Conservation (phyloP, 2,329 filamentous ascomycete species). For the Aureobasidium sp. region DNA sequence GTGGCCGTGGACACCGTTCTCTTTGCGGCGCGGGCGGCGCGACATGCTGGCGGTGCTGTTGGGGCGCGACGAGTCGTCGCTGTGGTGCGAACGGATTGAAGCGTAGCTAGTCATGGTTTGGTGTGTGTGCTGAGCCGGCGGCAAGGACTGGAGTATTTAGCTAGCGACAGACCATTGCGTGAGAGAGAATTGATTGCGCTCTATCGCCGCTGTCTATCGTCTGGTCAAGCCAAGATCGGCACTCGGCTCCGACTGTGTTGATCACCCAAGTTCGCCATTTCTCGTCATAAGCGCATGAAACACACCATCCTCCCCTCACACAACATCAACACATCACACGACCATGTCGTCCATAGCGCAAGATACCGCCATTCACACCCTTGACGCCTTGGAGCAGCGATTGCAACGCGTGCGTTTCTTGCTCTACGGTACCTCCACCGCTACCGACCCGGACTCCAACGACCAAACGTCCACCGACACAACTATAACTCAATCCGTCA, state of each 20-base stretch:
- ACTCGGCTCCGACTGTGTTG: not conserved
- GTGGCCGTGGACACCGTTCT: slow-evolving; percentile 59
- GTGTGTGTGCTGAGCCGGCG: not conserved
- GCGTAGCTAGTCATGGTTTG: slow-evolving; percentile 37
- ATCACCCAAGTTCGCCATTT: not conserved
- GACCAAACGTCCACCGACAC: not conserved
- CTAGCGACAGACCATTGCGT: not conserved
- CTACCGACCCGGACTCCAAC: not conserved
- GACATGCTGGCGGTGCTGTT: slow-evolving; percentile 32
- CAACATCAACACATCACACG: not conserved
- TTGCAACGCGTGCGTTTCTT: slow-evolving; percentile 36
- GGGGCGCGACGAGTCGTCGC: slow-evolving; percentile 28
- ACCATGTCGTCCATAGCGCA: slow-evolving; percentile 1
- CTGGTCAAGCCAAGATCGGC: slow-evolving; percentile 1
- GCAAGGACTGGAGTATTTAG: not conserved
- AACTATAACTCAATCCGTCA: slow-evolving; percentile 16
- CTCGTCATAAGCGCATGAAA: not conserved
- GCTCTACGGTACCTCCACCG: slow-evolving; percentile 29
- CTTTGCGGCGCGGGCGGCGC: slow-evolving; percentile 54
- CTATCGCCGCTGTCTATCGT: not conserved
- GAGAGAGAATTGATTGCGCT: not conserved
- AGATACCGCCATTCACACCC: slow-evolving; percentile 25
- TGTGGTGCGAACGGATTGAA: slow-evolving; percentile 31
- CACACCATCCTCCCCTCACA: not conserved
- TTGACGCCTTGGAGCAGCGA: slow-evolving; percentile 36